Conservation (phyloP, 148 eudicot species). For the Rhododendron vialii region DNA sequence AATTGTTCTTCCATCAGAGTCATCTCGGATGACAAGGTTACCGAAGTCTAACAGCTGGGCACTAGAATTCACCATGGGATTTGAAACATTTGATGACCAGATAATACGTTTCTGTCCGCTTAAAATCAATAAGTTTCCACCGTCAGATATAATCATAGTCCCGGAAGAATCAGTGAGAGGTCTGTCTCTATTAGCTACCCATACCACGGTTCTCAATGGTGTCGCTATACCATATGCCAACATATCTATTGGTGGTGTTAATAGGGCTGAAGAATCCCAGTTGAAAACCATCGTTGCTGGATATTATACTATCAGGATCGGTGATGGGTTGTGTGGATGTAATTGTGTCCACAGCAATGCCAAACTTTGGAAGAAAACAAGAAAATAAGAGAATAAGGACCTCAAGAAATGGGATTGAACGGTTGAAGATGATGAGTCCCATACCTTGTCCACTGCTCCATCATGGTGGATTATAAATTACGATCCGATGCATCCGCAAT, state of each 20-base stretch:
- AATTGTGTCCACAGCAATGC: conserved; percentile 18
- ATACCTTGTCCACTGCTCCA: neutral
- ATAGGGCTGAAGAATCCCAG: conserved; percentile 41
- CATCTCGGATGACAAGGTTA: conserved; percentile 8
- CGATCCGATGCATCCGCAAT: too few relatives aligned
- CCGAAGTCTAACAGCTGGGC: conserved; percentile 19
- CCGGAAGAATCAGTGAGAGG: conserved; percentile 43
- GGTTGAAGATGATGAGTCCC: neutral
- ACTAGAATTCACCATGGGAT: neutral
- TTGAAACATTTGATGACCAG: conserved; percentile 39
- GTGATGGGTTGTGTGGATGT: conserved; percentile 14
- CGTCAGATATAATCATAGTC: conserved; percentile 19
- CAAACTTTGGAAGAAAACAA: neutral
- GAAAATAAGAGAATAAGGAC: neutral
- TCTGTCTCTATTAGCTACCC: conserved; percentile 43
- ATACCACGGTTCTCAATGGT: conserved; percentile 16
- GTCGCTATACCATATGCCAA: conserved; percentile 39
- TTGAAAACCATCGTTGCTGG: conserved; percentile 23
- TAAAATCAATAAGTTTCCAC: conserved; percentile 35
- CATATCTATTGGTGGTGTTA: conserved; percentile 31
- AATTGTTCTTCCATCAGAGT: neutral
- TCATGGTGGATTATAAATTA: neutral
- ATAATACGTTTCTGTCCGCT: conserved; percentile 21
- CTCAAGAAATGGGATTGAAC: neutral
- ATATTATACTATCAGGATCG: conserved; percentile 28